Percentiles rank a stretch among this genome's conserved stretches.
Conservation (phyloP, 805 yeast genomes). For the Saccharomycopsis javanensis region DNA sequence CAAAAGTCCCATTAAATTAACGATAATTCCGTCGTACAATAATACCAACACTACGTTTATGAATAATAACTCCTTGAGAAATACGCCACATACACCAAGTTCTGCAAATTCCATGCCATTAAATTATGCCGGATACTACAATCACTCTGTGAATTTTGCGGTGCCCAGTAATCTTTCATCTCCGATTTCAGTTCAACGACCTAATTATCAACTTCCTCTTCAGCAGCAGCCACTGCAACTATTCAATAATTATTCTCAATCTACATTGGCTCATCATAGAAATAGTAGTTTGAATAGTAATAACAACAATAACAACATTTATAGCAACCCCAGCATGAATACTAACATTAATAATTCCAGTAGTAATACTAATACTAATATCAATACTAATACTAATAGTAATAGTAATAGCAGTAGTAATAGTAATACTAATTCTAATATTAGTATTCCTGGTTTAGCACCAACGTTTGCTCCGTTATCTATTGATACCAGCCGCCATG, state of each 20-base stretch:
- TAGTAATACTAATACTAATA: not conserved
- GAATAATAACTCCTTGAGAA: conserved; percentile 12
- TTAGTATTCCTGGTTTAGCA: not conserved
- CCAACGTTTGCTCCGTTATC: not conserved
- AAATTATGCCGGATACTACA: not conserved
- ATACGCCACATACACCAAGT: conserved; percentile 17
- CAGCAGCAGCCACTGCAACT: not conserved
- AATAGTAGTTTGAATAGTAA: not conserved
- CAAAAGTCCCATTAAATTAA: conserved; percentile 13
- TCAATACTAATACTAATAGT: not conserved
- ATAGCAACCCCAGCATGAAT: not conserved
- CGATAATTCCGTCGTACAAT: conserved; percentile 7
- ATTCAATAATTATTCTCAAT: conserved; percentile 5
- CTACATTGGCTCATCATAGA: conserved; percentile 5
- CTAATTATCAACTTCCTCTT: conserved; percentile 4
- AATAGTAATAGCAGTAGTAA: not conserved
- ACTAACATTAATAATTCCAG: not conserved
- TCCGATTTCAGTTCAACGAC: conserved; percentile 10
- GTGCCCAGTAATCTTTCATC: conserved; percentile 8
- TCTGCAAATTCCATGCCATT: conserved; percentile 6
- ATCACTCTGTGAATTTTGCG: conserved; percentile 3
- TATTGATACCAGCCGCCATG: not conserved
- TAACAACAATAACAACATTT: not conserved
- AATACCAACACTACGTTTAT: conserved; percentile 1
- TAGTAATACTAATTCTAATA: not conserved